These are phyloP conservation scores for Talaromyces piceae DNA, from an alignment of 2,329 filamentous ascomycete species.

Conservation along the genomic window DNA sequence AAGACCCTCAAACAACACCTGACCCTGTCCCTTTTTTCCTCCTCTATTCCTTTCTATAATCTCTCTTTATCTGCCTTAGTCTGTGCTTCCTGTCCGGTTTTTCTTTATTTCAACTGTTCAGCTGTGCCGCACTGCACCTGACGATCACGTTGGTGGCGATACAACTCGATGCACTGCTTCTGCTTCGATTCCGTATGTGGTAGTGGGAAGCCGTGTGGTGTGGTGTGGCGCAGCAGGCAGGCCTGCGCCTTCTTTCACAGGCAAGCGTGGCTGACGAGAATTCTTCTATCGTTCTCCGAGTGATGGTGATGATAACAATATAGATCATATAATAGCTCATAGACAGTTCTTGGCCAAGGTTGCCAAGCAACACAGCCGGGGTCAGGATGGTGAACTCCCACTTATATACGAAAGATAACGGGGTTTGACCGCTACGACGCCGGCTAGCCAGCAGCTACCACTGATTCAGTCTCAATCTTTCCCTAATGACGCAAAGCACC, in stretches of 20 bases:
- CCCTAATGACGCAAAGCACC: background rate
- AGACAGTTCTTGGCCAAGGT: too few relatives aligned
- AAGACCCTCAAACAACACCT: background rate
- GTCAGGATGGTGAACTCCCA: too few relatives aligned
- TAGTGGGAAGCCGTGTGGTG: background rate
- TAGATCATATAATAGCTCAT: too few relatives aligned
- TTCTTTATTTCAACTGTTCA: too few relatives aligned
- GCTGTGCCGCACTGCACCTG: background rate
- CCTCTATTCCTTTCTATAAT: conserved; percentile 2
- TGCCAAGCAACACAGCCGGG: too few relatives aligned
- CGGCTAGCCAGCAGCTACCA: too few relatives aligned
- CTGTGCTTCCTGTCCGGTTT: too few relatives aligned
- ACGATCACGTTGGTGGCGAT: background rate
- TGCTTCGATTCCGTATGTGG: too few relatives aligned
- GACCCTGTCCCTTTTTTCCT: conserved; percentile 3
- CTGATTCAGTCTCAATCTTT: background rate
- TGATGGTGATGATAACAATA: background rate
- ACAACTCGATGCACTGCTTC: background rate
- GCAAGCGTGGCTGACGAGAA: background rate
- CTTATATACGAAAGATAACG: background rate
- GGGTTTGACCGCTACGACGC: background rate
- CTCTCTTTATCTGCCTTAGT: background rate
- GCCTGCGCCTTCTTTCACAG: background rate
- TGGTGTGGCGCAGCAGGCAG: background rate
- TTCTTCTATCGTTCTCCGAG: background rate